Evolutionary conservation across 2,329 filamentous ascomycete species (phyloP), one percentile per base, ranked within the genome.

Genomic region (Phyllosticta ampelicida): DNA sequence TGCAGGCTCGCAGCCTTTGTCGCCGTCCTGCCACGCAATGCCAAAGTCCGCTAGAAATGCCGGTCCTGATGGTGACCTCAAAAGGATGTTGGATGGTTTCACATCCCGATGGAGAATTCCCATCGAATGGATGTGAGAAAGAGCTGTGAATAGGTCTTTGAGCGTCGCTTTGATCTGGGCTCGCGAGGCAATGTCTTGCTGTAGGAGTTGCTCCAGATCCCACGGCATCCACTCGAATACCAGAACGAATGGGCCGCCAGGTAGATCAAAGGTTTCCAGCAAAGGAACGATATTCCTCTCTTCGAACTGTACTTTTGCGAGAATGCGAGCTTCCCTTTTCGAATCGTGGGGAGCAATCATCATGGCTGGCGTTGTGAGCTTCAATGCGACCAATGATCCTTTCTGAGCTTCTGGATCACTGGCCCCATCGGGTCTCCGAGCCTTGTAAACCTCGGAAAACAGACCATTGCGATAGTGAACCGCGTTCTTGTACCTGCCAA

Each of bases 101-200:
- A 99, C 77, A 68, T 99, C 94, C 59, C 94, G 85, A 70, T 99
- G 94, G 57, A 99, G 86, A 60, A 99, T 90, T 8, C 84, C 86
- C 21, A 83, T 74, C 8, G 71, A 64, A 69, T 99, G 94, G 1
- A 96, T 77, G 64, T 87, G 80, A 1, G 74, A 74, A 1, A 99
- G 79, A 6, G 83, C 91, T 3, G 74, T 70, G 67, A 96, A 87
- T 6, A 94, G 68, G 63, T 91, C 85, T 10, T 73, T 72, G 79
- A 94, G 70, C 77, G 82, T 75, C 11, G 71, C 68, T 54, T 71
- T 73, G 8, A 68, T 70, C 57, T 80, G 75, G 8, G 61, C 51
- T 53, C 71, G 63, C 52, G 68, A 63, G 60, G 71, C 71, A 70
- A 64, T 74, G 66, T 64, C 69, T 50, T 72, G 68, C 51, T 78